Conservation (phyloP, 2,329 filamentous ascomycete genomes). For the Diaporthe sp. region DNA sequence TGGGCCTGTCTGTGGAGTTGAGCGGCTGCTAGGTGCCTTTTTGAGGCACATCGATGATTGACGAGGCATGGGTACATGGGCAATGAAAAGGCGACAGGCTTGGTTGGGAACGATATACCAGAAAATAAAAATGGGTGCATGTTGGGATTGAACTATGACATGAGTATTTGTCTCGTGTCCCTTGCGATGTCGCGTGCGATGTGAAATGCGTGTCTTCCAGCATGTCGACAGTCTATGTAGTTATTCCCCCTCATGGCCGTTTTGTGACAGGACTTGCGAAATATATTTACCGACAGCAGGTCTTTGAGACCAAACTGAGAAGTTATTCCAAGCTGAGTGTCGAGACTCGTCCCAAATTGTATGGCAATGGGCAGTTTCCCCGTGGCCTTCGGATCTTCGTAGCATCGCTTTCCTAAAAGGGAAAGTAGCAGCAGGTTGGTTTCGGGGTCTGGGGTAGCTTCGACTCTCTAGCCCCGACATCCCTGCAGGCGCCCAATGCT, state of each 20-base stretch:
- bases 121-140: not conserved
- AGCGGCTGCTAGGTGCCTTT: not conserved
- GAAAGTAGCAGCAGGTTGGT: slow-evolving; percentile 13
- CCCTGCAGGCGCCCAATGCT: slow-evolving; percentile 1
- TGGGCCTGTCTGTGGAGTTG: not conserved
- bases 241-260: not conserved
- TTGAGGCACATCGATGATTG: not conserved
- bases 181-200: not conserved
- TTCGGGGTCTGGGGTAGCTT: slow-evolving; percentile 25
- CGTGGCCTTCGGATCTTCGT: not conserved
- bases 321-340: too few relatives aligned
- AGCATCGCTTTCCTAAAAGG: slow-evolving; percentile 25
- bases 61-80: slow-evolving; percentile 9
- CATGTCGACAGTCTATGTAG: not conserved
- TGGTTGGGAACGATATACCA: slow-evolving; percentile 5
- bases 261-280: not conserved
- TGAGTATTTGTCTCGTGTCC: not conserved
- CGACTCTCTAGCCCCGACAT: not conserved
- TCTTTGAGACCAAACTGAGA: not conserved
- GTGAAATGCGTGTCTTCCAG: not conserved
- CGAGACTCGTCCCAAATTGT: not conserved
- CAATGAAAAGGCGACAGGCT: not conserved
- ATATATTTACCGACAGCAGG: not conserved
- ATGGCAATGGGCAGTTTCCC: not conserved
- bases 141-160: not conserved